phyloP scores from a whole-genome alignment of 305 asterid species.

The Fraxinus sp. region DNA sequence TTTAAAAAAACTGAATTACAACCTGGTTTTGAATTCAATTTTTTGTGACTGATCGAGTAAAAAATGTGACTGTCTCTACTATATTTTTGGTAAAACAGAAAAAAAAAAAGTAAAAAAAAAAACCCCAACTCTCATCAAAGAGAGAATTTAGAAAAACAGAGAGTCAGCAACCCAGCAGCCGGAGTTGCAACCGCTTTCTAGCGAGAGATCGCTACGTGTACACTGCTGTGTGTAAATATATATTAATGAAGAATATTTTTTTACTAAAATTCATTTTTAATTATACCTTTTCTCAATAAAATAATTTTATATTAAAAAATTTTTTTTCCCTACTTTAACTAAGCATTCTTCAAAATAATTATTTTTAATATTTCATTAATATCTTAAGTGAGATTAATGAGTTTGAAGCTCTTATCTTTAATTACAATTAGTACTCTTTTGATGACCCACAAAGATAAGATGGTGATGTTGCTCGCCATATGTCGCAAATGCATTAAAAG shows the following conservation, averaged over 20 bases:
- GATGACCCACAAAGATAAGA: background rate
- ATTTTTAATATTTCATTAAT: background rate
- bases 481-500: background rate
- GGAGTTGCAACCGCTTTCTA: background rate
- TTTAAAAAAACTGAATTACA: background rate
- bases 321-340: background rate
- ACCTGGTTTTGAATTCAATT: background rate
- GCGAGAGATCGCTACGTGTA: background rate
- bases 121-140: background rate
- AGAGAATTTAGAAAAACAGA: background rate
- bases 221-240: background rate
- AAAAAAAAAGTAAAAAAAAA: background rate
- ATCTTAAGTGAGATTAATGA: background rate
- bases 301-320: too few relatives aligned
- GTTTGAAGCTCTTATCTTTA: background rate
- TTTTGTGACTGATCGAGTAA: background rate
- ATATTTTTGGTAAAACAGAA: background rate
- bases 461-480: background rate
- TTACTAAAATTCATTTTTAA: too few relatives aligned
- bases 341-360: background rate
- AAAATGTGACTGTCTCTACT: background rate
- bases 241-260: background rate
- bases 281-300: too few relatives aligned
- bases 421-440: background rate
- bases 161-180: background rate